Evolutionary conservation across 2,329 filamentous ascomycete species (phyloP).

Genomic region (Cytospora paraplurivora): DNA sequence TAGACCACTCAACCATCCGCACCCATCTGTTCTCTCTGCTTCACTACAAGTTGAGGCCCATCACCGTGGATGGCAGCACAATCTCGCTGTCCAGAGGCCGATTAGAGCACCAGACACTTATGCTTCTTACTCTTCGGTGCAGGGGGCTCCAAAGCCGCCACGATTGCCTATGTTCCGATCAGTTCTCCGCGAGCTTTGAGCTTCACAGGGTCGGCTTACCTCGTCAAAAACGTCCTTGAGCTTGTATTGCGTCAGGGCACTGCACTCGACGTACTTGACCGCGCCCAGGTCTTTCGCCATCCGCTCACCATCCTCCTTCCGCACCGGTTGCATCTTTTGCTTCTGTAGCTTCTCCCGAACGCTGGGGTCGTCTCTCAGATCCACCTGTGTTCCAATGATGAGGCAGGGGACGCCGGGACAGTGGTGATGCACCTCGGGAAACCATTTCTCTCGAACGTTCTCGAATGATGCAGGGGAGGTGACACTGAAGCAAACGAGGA

Average conservation of each 20-base stretch:
- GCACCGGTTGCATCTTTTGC: slow-evolving; percentile 94
- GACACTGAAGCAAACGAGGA: slow-evolving; percentile 98
- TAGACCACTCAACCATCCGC: slow-evolving; percentile 23
- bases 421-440: slow-evolving; percentile 97
- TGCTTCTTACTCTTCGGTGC: slow-evolving; percentile 75
- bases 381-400: slow-evolving; percentile 96
- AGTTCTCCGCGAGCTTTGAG: slow-evolving; percentile 31
- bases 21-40: slow-evolving; percentile 23
- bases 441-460: slow-evolving; percentile 99
- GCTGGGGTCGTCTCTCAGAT: slow-evolving; percentile 85
- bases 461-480: slow-evolving; percentile 97
- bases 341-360: slow-evolving; percentile 90
- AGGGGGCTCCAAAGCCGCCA: slow-evolving; percentile 89
- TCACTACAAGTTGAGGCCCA: slow-evolving; percentile 5
- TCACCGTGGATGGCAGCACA: slow-evolving; percentile 5
- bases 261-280: slow-evolving; percentile 99
- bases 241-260: slow-evolving; percentile 96
- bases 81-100: slow-evolving; percentile 3
- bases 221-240: slow-evolving; percentile 99
- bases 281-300: slow-evolving; percentile 98
- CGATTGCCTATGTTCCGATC: slow-evolving; percentile 70
- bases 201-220: slow-evolving; percentile 55
- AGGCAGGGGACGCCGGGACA: slow-evolving; percentile 97
- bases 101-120: slow-evolving; percentile 71
- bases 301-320: slow-evolving; percentile 87